Base-by-base conservation (phyloP, 768 basidiomycete species). In the Mycena vitilis region DNA sequence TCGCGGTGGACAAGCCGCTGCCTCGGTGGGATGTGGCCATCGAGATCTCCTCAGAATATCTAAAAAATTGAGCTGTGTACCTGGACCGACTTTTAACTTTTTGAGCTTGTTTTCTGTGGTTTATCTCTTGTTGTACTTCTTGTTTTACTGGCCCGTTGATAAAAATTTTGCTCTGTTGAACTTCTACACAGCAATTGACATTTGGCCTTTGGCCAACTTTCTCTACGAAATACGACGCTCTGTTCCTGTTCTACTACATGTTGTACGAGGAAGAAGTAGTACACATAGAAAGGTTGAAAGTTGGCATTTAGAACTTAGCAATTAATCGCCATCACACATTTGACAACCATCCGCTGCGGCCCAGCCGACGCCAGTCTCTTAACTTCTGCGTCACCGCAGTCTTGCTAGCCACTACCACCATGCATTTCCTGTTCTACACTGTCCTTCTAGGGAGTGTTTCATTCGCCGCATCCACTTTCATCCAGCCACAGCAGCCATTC, bases 1-100 rank as follows among this genome's bases (percentile, higher is more conserved):
- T 15, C 73, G 74, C 73, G 61, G 15, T 38, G 55, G 48, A 20
- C 8, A 60, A 23, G n/a, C 60, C 60, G 10, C n/a, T 34, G 58
- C 49, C 40, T 12, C 47, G 58, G 25, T 66, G 58, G 52, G 66
- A 68, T 18, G 23, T 63, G 23, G 47, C 49, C 15, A 47, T 63
- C 0, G 66, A 62, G 23, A 58, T 68, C 13, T 42, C 61, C 5
- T 53, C 47, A 3, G 62, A 53, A n/a, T 37, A 59, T 16, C 59
- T 66, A 3, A 44, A 57, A 57, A 38, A 34, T 9, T 58, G 56
- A 58, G 20, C 11, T 13, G n/a, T 20, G 36, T 30, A 30, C 30
- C 9, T 38, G 44, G 3, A 13, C 16, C 20, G 38, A n/a, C 10
- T 37, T 38, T 13, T 3, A 15, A 5, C 4, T 40, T 15, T 36